These are phyloP conservation scores for Phytophthora podocarpi DNA, from an alignment of 352 stramenopile species.

Conservation along the genomic window DNA sequence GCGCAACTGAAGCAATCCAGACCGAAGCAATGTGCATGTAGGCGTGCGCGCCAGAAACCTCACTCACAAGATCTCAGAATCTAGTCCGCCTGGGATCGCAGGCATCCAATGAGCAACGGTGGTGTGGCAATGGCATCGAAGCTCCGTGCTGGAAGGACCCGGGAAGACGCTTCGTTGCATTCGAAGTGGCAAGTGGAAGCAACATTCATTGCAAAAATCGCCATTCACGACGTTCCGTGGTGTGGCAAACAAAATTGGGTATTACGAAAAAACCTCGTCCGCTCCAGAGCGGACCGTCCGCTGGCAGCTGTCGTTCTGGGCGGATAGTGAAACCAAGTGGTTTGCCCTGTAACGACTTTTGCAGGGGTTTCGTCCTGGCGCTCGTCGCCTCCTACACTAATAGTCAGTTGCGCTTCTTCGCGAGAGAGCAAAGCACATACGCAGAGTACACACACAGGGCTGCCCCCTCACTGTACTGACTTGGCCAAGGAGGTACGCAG, in stretches of 20 bases:
- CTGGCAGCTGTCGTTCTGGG: not conserved
- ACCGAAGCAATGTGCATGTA: too few relatives aligned
- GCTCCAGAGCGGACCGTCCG: conserved; percentile 9
- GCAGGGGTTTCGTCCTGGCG: conserved; percentile 22
- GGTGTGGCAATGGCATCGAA: too few relatives aligned
- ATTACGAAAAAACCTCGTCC: conserved; percentile 38
- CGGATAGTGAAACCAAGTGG: conserved; percentile 14
- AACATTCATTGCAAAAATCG: too few relatives aligned
- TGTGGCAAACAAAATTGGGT: conserved; percentile 19
- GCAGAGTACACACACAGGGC: conserved; percentile 3
- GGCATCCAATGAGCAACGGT: too few relatives aligned
- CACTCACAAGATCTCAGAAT: too few relatives aligned
- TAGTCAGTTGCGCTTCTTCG: conserved; percentile 44
- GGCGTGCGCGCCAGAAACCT: too few relatives aligned
- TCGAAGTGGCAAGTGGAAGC: not conserved
- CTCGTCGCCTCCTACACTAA: not conserved
- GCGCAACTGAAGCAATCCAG: too few relatives aligned
- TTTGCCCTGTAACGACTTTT: conserved; percentile 26
- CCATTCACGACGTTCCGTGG: not conserved
- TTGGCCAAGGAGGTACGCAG: not conserved
- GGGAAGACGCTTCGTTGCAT: too few relatives aligned
- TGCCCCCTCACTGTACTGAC: not conserved
- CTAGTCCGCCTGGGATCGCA: too few relatives aligned
- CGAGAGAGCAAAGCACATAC: conserved; percentile 24
- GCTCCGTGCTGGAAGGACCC: too few relatives aligned